Base-by-base conservation (phyloP, 768 basidiomycete species). In the Macrocybe gigantea region DNA sequence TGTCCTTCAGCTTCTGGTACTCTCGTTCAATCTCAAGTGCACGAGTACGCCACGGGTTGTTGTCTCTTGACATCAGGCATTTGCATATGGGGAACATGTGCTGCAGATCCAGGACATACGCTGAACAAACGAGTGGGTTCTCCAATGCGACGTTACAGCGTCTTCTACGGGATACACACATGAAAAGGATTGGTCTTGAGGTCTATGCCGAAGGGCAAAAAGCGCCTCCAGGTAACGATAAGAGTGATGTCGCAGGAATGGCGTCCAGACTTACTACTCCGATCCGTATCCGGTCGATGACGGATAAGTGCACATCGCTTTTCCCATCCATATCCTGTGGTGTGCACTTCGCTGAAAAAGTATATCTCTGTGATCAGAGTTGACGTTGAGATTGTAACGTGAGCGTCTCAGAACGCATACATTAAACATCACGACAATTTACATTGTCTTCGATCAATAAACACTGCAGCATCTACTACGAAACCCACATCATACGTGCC, bases 181-280 rank as follows among this genome's bases (percentile, higher is more conserved):
- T 43, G 63, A 50, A 50, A 65, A 63, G 7, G 74, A 73, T 52
- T 71, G 66, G 15, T 63, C 53, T 12, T 58, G 45, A 29, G 76
- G 75, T 49, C 74, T 78, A 58, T 64, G 66, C 60, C 66, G 71
- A 31, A 79, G 60, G 7, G 71, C 70, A 14, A 66, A 60, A 22
- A 80, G 55, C 7, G 76, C 78, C 78, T 80, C 45, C 5, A 34
- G 41, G 42, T 14, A 10, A 7, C 44, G 48, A 15, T 52, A 48
- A 46, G 44, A 32, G 12, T 22, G 38, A 35, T 5, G 22, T 31
- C 38, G 32, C 14, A 38, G 34, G 34, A 33, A n/a, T 33, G 37
- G 7, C 39, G n/a, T 9, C 42, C 38, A 32, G 48, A 59, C 69
- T 36, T 43, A 73, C 74, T 42, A 75, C 60, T 34, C 69, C 66